phyloP scores from a whole-genome alignment of 169 alveolate species.

The Amoebophrya sp. region DNA sequence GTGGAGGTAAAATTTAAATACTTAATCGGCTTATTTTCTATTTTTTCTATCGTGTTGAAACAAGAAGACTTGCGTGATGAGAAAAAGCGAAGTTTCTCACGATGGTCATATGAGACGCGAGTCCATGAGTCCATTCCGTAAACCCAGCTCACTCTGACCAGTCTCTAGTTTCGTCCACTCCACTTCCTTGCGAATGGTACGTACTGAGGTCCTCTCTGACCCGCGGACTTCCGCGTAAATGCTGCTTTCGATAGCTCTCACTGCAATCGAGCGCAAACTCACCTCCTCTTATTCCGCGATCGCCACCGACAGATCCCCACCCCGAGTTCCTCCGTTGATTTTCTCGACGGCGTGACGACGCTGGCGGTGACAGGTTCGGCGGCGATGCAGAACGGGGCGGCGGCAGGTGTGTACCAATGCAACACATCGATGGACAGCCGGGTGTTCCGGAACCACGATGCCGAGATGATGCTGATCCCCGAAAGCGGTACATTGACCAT shows the following conservation, averaged over 20 bases:
- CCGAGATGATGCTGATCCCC: slow-evolving; percentile 60
- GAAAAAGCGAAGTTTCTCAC: neutral
- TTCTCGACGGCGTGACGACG: slow-evolving; percentile 47
- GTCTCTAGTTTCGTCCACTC: neutral
- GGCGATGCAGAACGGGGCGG: slow-evolving; percentile 42
- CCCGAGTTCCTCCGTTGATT: slow-evolving; percentile 22
- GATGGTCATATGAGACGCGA: neutral
- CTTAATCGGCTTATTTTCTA: neutral
- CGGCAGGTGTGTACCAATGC: slow-evolving; percentile 48
- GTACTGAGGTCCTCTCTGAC: too few species aligned
- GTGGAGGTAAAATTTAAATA: neutral
- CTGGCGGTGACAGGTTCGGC: slow-evolving; percentile 56
- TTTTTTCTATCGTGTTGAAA: too few species aligned
- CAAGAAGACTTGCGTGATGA: neutral
- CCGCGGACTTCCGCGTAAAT: too few species aligned
- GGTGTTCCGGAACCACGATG: slow-evolving; percentile 52
- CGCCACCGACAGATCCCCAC: neutral
- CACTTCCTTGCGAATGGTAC: neutral
- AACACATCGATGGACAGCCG: slow-evolving; percentile 42
- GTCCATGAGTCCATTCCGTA: neutral
- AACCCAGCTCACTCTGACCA: neutral
- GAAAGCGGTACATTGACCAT: slow-evolving; percentile 42
- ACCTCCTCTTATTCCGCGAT: neutral
- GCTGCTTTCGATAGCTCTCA: neutral
- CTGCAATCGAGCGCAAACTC: neutral